phyloP scores from a whole-genome alignment of 2,329 filamentous ascomycete genomes.

The Aspergillus versicolor region DNA sequence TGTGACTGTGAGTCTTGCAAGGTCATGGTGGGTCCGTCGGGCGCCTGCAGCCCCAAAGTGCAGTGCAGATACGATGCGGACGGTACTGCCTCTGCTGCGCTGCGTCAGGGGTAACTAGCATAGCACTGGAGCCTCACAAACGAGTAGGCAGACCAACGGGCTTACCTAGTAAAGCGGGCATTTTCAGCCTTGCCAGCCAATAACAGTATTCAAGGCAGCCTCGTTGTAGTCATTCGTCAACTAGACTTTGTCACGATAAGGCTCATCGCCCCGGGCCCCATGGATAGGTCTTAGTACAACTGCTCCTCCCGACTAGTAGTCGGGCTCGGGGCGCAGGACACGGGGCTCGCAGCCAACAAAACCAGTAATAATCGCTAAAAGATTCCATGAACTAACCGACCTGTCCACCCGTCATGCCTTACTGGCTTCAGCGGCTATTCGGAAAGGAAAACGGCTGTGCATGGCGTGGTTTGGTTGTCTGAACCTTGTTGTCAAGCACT shows the following conservation, averaged over 20 bases:
- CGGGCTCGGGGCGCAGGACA: too few relatives aligned
- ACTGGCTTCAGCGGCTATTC: too few relatives aligned
- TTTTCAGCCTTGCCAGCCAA: constrained; percentile 1
- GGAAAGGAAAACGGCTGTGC: background rate
- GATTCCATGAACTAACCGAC: too few relatives aligned
- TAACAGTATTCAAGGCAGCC: background rate
- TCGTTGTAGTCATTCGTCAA: background rate
- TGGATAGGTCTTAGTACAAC: too few relatives aligned
- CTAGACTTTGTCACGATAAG: background rate
- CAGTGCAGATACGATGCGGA: too few relatives aligned
- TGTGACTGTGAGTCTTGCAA: too few relatives aligned
- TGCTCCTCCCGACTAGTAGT: background rate
- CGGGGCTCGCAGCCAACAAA: background rate
- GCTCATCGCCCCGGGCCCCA: background rate
- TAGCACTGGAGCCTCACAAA: background rate
- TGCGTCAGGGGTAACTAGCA: background rate
- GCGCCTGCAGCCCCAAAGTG: too few relatives aligned
- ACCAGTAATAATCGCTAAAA: background rate
- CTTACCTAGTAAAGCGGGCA: background rate
- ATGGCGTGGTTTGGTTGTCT: background rate
- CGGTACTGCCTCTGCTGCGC: background rate
- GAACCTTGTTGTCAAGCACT: background rate
- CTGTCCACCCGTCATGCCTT: too few relatives aligned
- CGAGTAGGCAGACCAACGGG: background rate
- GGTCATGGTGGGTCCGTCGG: too few relatives aligned